phyloP scores from a whole-genome alignment of 305 asterid species.

The Fraxinus floribunda region DNA sequence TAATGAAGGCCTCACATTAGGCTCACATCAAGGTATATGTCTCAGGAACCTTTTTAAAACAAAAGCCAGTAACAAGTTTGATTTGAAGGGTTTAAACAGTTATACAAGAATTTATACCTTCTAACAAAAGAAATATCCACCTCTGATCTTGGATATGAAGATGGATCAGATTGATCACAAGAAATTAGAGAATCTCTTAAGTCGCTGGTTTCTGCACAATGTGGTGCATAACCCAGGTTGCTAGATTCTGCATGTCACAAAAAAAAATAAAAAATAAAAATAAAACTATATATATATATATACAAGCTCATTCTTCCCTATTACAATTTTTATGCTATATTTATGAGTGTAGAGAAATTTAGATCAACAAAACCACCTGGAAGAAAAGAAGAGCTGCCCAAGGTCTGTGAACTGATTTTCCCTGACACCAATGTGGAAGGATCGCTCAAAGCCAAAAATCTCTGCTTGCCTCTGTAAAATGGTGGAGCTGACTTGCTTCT shows the following conservation, averaged over 20 bases:
- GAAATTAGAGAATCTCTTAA: conserved; percentile 32
- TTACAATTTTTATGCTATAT: conserved; percentile 1
- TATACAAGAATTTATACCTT: conserved; percentile 37
- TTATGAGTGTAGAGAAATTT: conserved; percentile 13
- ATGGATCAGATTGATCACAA: conserved; percentile 25
- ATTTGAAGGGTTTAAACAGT: conserved; percentile 7
- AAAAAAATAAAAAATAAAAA: conserved; percentile 2
- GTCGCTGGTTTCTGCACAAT: conserved; percentile 33
- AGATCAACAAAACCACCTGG: conserved; percentile 29
- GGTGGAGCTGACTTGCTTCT: conserved; percentile 96
- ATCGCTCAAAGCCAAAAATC: conserved; percentile 45
- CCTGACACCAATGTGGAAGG: conserved; percentile 38
- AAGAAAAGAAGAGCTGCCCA: conserved; percentile 16
- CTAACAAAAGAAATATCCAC: conserved; percentile 32
- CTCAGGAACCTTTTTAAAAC: not conserved
- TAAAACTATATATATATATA: no score
- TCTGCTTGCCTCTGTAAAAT: conserved; percentile 59
- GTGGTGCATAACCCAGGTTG: conserved; percentile 30
- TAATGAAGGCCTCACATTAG: not conserved
- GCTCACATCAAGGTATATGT: not conserved
- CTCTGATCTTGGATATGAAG: conserved; percentile 34
- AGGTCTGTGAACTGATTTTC: conserved; percentile 21
- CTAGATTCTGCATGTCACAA: conserved; percentile 44
- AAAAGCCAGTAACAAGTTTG: not conserved
- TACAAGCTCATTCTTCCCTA: conserved; percentile 16